Base-by-base conservation (phyloP, 2,329 filamentous ascomycete genomes). In the Elsinoe arachidis region DNA sequence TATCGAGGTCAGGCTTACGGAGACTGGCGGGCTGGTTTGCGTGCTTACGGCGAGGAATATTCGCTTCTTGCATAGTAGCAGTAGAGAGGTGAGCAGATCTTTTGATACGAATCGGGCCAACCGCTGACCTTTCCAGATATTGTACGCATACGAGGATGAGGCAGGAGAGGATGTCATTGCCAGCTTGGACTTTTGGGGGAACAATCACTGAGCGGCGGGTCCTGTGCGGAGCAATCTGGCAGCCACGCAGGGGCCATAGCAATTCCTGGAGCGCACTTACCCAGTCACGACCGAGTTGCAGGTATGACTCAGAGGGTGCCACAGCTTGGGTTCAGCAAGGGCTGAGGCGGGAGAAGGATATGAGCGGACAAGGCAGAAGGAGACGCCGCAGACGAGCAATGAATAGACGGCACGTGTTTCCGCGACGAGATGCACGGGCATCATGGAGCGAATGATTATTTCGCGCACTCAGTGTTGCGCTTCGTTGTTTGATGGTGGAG, bases 91-190 rank as follows among this genome's bases (percentile, higher is more conserved):
- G 76, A 75, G 82, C 71, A 58, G 56, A 37, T 3, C 2, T 17
- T 33, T 55, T 54, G 15, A 34, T 37, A 23, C 15, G 19, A 23
- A 23, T 44, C 17, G 43, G 38, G 53, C 37, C 51, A 17, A 17
- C n/a, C 61, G 30, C 66, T 73, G 54, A 69, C 68, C 54, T 43
- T 56, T 55, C 41, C 67, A 99, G 93, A 97, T 99, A 65, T 75
- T 99, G 55, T 97, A 96, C 73, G 92, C 93, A 51, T 96, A 96
- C 70, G 93, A 99, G 76, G 92, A 97, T 68, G 93, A 99, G 71
- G 78, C 83, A 63, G 92, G 93, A 64, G 89, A 95, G 69, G 93
- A 99, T 69, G 85, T 96, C 55, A 87, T 99, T 62, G 90, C 93
- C 65, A 90, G 90, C 61, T 83, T 99, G 69, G 93, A 99, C 75